Base-by-base conservation (phyloP, 1,284 basidiomycete genomes). In the Ustilago shanxiensis region DNA sequence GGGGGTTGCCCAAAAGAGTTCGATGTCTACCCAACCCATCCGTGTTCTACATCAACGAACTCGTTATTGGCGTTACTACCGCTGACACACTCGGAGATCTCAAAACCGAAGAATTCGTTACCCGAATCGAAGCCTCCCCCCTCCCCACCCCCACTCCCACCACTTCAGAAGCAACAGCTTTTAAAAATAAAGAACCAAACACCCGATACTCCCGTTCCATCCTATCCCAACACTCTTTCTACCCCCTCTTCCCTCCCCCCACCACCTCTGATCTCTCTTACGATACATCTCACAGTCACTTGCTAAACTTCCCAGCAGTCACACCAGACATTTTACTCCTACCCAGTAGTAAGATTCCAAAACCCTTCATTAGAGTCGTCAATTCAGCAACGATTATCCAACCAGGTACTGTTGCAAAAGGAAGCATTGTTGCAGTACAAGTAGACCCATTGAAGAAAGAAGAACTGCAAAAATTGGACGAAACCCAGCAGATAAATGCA, bases 221-320 rank as follows among this genome's bases (percentile, higher is more conserved):
- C 7, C 87, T 98, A 9, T 90, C 93, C 59, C 96, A 99, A 83
- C 89, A 94, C 81, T 95, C 92, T 83, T 97, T 98, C 87, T 99
- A 99, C 86, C 97, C 97, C 0, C 86, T 98, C 50, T 98, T 96
- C 85, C 96, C 96, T 2, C 90, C 92, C 0, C 94, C 96, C 0
- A 85, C 89, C 16, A 91, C 92, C 3, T 87, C 93, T 10, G 26
- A 4, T 1, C 39, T 79, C 13, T 65, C 81, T 2, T 79, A 83
- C 51, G 82, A 85, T 63, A 69, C 82, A 16, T 61, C 66, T 10
- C 83, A 85, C 47, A 74, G 68, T 26, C 68, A 75, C 18, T 63
- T 86, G 6, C 65, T 82, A 5, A 81, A 37, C 20, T 67, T 72
- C 49, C 77, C 77, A 16, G 57, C 70, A 3, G 74, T 86, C 1